Conservation (phyloP, 306 rosid species). For the barrel medic (Medicago truncatula) region MtrunA17r5.0-ANR NC_053044.1:43796501-43797000, state of each 20-base stretch:
- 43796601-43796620: constrained; percentile 67
- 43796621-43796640: constrained; percentile 64
- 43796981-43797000: constrained; percentile 32
- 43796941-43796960: constrained; percentile 8
- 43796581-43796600: constrained; percentile 64
- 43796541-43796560: constrained; percentile 55
- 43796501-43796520: constrained; percentile 50
- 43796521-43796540: constrained; percentile 60
- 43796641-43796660: constrained; percentile 58
- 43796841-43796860: not conserved
- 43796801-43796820: constrained; percentile 32
- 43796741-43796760: constrained; percentile 64
- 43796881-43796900: not conserved
- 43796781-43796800: constrained; percentile 59
- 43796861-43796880: not conserved
- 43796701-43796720: constrained; percentile 72
- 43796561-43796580: constrained; percentile 66
- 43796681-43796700: constrained; percentile 51
- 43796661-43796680: constrained; percentile 51
- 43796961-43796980: not conserved
- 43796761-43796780: constrained; percentile 64
- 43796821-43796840: not conserved
- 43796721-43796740: constrained; percentile 61
- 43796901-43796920: not conserved
- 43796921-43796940: constrained; percentile 7